Base-by-base conservation (phyloP, 257 asterid species). In the Prunella vulgaris region DNA sequence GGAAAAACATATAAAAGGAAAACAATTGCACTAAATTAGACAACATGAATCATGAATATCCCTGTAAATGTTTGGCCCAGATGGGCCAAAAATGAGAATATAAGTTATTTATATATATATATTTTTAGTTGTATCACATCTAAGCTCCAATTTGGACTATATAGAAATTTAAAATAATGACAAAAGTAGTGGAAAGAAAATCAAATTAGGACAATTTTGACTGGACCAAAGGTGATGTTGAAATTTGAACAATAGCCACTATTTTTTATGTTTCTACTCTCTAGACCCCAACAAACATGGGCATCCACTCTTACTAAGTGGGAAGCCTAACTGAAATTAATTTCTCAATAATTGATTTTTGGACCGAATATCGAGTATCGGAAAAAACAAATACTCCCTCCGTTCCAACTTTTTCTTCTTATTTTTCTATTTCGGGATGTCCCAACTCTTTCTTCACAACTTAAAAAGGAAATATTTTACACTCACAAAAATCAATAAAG, bases 181-280 rank as follows among this genome's bases (percentile, higher is more conserved):
- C 32, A 42, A 38, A 54, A 4, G 5, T 0, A 46, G 51, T 13
- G 15, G n/a, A 7, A 3, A 73, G 10, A 20, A 64, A 62, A 32
- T 42, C 17, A 30, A 54, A 12, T 28, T 62, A 28, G 59, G 33
- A 52, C 65, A 44, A 57, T 30, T 30, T 51, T 14, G 35, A 56
- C 66, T 28, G 22, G 25, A 13, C 6, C 44, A 21, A 13, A 15
- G 14, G 2, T 35, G 79, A 74, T 49, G 66, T 60, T 74, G 66
- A 60, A 33, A 10, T 32, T 21, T 60, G 73, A 66, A 67, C 32
- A 24, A 21, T 60, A 27, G 13, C 48, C 3, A 10, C n/a, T 13
- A 58, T 58, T 58, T 14, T 24, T n/a, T 10, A 2, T 5, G 21
- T 22, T 6, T 18, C 10, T 6, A 21, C 30, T 62, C 35, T 62